Evolutionary conservation across 148 eudicot species (phyloP), one percentile per base, ranked within the genome.

Genomic region (Rhododendron ferrugineum): DNA sequence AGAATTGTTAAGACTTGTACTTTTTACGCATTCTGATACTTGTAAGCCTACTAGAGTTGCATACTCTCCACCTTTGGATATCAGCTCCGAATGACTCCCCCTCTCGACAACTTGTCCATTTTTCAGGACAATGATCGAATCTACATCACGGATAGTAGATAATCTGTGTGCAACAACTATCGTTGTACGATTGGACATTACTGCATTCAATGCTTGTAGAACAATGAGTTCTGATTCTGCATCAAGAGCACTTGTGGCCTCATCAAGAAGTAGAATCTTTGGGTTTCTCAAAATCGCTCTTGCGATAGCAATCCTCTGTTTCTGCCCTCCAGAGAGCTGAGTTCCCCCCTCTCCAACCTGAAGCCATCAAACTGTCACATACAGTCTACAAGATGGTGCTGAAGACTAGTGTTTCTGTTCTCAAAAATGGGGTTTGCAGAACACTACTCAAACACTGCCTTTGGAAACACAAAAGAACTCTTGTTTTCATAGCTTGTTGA

Each of bases 211-310:
- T 50, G 98, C 94, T 87, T 91, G 89, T 88, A 93, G 98, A 82
- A 94, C 95, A 2, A 87, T 73, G 74, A 77, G 73, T 85, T 94
- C 98, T 40, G 98, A 94, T 87, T 93, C 95, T 11, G 92, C 88
- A 87, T 94, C 98, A 79, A 94, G 94, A 82, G 98, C 98, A 86
- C 95, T 93, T 34, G 98, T 94, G 32, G 98, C 95, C 85, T 93
- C 95, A 79, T 94, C 95, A 18, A 93, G 90, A 26, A 93, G 92
- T 50, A 93, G 82, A 85, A 93, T 88, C 88, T 89, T 92, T 42
- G 95, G 98, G 82, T 94, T 89, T 85, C 95, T 89, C 42, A 94
- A 75, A 77, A 92, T 84, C 3, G 98, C 95, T 72, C 95, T 90
- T 70, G 95, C 95, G 36, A 94, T 94, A 11, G 95, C 95, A 62